Conservation (phyloP, 192 early-diverging fungal species). For the Podila clonocystis region DNA sequence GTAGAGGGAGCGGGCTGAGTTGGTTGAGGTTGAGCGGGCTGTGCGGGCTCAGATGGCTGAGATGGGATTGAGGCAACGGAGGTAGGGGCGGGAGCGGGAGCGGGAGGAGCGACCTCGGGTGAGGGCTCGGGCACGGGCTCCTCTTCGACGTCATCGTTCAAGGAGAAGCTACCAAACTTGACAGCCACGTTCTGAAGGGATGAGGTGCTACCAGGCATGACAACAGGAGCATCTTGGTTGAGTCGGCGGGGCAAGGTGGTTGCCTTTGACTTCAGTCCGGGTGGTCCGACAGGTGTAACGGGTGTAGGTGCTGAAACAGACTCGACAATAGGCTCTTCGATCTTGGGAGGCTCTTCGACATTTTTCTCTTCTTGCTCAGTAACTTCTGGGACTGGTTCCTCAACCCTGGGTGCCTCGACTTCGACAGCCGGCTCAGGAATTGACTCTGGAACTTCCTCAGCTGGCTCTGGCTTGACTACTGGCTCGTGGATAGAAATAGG, state of each 20-base stretch:
- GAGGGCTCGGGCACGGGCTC: constrained; percentile 41
- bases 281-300: constrained; percentile 44
- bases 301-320: constrained; percentile 24
- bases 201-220: constrained; percentile 79
- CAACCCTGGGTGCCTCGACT: constrained; percentile 20
- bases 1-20: constrained; percentile 14
- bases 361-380: constrained; percentile 13
- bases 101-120: constrained; percentile 13
- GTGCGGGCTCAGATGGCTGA: constrained; percentile 13
- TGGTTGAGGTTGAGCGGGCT: constrained; percentile 18
- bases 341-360: constrained; percentile 15
- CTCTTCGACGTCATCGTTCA: constrained; percentile 65
- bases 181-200: constrained; percentile 73
- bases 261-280: constrained; percentile 58
- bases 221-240: constrained; percentile 90
- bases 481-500: constrained; percentile 30
- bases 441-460: constrained; percentile 16
- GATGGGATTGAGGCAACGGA: constrained; percentile 2
- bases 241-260: constrained; percentile 71
- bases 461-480: constrained; percentile 25
- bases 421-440: constrained; percentile 18
- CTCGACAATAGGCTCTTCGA: constrained; percentile 16
- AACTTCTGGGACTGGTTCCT: constrained; percentile 18
- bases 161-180: constrained; percentile 83
- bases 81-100: constrained; percentile 15